Evolutionary conservation across 495 filamentous ascomycete species (phyloP).

Genomic region (Paragyromitra xinjiangensis): DNA sequence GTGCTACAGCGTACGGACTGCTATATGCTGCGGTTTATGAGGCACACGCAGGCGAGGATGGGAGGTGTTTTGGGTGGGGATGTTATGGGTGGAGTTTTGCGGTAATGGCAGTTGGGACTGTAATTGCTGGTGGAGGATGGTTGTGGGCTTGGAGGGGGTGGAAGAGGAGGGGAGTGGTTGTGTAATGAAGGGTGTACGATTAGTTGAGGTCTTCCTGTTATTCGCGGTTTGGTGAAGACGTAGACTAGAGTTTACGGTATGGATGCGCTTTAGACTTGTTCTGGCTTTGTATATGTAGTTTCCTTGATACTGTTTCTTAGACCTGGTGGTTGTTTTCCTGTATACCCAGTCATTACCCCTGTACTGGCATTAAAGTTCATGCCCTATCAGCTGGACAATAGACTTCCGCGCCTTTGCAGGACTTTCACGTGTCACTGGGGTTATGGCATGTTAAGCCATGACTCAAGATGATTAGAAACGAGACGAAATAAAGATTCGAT

Average conservation of each 20-base stretch:
- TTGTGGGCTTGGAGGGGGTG: constrained; percentile 84
- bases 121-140: constrained; percentile 78
- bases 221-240: not conserved
- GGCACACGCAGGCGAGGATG: constrained; percentile 55
- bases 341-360: too few species aligned
- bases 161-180: constrained; percentile 78
- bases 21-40: constrained; percentile 86
- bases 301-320: too few species aligned
- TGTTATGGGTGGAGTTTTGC: constrained; percentile 84
- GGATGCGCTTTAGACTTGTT: too few species aligned
- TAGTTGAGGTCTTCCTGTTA: not conserved
- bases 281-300: too few species aligned
- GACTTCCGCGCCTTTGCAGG: too few species aligned
- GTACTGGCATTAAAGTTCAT: too few species aligned
- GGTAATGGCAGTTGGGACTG: constrained; percentile 79
- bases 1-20: constrained; percentile 84
- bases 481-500: too few species aligned
- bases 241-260: not conserved
- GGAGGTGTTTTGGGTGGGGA: constrained; percentile 68
- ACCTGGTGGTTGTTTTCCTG: too few species aligned
- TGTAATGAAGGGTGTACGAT: constrained; percentile 61
- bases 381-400: too few species aligned
- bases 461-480: too few species aligned
- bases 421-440: too few species aligned
- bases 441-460: too few species aligned